Percentiles rank a stretch among this genome's conserved stretches.
Evolutionary conservation across 257 asterid genomes (phyloP).

Genomic region (Nicotiana tabacum): DNA sequence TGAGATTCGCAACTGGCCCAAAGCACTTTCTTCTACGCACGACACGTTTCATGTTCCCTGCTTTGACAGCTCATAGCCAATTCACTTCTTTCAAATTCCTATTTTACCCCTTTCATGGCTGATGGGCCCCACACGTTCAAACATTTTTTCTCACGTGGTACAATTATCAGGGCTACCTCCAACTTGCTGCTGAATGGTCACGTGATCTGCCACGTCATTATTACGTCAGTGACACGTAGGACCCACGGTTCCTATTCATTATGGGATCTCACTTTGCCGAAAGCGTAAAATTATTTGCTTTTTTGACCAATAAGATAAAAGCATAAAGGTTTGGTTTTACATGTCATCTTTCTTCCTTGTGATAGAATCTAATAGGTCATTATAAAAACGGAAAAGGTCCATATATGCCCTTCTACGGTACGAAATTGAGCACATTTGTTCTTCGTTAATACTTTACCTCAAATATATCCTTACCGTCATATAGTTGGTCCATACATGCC

Average conservation of each 20-base stretch:
- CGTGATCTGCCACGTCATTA: constrained; percentile 2
- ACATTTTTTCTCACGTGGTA: constrained; percentile 13
- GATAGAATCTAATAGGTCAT: not conserved
- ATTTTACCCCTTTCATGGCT: not conserved
- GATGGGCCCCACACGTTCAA: not conserved
- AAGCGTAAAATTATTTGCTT: not conserved
- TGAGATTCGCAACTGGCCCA: not conserved
- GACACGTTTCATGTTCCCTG: constrained; percentile 12
- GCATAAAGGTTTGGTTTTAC: not conserved
- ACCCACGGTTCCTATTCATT: not conserved
- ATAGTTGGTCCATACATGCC: too few relatives aligned
- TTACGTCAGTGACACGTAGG: not conserved
- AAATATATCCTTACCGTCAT: too few relatives aligned
- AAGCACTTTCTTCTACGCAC: not conserved
- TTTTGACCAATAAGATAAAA: not conserved
- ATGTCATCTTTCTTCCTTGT: not conserved
- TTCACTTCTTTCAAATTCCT: not conserved
- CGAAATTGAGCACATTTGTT: too few relatives aligned
- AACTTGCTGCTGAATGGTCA: constrained; percentile 5
- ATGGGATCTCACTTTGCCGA: constrained; percentile 4
- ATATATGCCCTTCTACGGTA: too few relatives aligned
- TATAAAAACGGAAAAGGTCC: too few relatives aligned
- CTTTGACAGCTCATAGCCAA: constrained; percentile 32
- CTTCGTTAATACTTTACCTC: too few relatives aligned
- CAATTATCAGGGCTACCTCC: constrained; percentile 11